Base-by-base conservation (phyloP, 2,329 filamentous ascomycete genomes). In the Fusarium oxysporum region DNA sequence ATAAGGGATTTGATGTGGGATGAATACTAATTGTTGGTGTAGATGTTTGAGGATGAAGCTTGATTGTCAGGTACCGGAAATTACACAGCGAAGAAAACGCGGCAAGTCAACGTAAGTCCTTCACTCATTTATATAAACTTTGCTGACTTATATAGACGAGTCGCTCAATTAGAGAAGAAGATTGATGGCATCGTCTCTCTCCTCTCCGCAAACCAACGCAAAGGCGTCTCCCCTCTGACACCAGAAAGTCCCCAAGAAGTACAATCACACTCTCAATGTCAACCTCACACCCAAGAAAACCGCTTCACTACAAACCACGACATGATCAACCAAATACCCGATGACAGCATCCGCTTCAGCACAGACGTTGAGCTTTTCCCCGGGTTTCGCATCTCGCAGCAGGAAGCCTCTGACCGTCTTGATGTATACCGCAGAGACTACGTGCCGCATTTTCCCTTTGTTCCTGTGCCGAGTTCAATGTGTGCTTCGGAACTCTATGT, bases 121-220 rank as follows among this genome's bases (percentile, higher is more conserved):
- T 2, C 3, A 23, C 12, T 25, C 3, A 10, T 17, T 35, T 53
- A 3, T 43, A 40, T 10, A 7, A n/a, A 45, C 3, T 32, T 47
- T 9, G 30, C 53, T 59, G 37, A 70, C 44, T 14, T 43, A 12
- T 21, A 33, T 16, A 83, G 82, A 11, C 79, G 81, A 16, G 82
- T 83, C 5, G 81, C 80, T 10, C 80, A 82, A 43, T 50, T 83
- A 5, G 82, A 84, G 59, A 78, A 81, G 57, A 83, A 82, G 66
- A 82, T 84, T 35, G 82, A 84, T n/a, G 81, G 81, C 43, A 79
- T 84, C 28, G 80, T 83, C 54, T 82, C 79, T 8, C 77, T 83
- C 9, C 77, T 83, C 13, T 79, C 80, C 9, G 78, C 78, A 19
- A 79, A 73, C 51, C 78, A 80, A 25, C 76, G 78, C 41, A 71